Evolutionary conservation across 352 stramenopile genomes (phyloP), one percentile per base, ranked within the genome.

Genomic region (Pythium pyrilobum): DNA sequence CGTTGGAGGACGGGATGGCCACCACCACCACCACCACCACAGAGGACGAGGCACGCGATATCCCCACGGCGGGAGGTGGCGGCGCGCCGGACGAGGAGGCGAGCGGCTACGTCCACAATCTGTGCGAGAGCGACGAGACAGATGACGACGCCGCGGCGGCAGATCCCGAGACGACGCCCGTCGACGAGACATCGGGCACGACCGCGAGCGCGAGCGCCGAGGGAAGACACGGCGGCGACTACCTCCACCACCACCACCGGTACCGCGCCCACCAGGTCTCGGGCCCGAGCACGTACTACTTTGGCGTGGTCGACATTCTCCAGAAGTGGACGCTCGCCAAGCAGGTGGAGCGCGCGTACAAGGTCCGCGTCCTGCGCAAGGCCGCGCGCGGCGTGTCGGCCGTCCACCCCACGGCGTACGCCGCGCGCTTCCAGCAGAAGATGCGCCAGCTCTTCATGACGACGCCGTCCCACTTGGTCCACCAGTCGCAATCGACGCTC

Each of bases 231-330:
- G 9, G 21, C 48, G 15, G 37, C 34, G 21, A 33, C 24, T 29
- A 31, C 3, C 10, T 29, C 5, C 54, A 36, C 21, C 31, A 43
- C 21, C 46, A 51, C 29, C 77, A 89, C 49, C 68, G 74, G 18
- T 90, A 89, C 40, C 59, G 74, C 29, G 84, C 81, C 37, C 74
- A 92, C 52, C 80, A 88, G 45, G 81, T 95, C 3, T 90, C 84
- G 1, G 86, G 85, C 0, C 85, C 87, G 16, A 92, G 84, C 53
- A 77, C 76, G 48, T 96, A 96, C 51, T 96, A 95, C 76, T 82
- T 96, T 43, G 88, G 88, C 0, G 63, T 96, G 5, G 91, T 96
- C 2, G 88, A 96, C 50, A 87, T 96, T 12, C 61, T 96, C 38
- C 88, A 96, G 67, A 70, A 85, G 52, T 96, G 85, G 85, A 96